Conservation (phyloP, 345 rosid genomes). For the Populus pruinosa region DNA sequence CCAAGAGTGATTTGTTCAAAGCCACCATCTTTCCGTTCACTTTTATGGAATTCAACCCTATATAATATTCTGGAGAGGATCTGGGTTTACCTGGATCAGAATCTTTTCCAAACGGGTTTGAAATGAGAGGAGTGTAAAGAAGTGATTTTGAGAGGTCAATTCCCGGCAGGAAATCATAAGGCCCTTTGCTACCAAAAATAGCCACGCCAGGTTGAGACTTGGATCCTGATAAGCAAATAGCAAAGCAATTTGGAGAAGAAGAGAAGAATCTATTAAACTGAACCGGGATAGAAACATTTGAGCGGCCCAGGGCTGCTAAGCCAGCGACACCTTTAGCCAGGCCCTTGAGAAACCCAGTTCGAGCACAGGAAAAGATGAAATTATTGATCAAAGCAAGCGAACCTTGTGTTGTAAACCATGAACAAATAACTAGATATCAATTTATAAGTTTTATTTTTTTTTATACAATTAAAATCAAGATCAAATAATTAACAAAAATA, state of each 20-base stretch:
- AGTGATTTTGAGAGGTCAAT: constrained; percentile 28
- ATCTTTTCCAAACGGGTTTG: constrained; percentile 22
- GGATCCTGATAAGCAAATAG: constrained; percentile 25
- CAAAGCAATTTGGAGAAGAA: constrained; percentile 22
- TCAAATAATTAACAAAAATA: too few species aligned
- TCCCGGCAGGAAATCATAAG: constrained; percentile 19
- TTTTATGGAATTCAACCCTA: constrained; percentile 1
- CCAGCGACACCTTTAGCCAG: constrained; percentile 9
- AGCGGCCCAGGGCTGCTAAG: constrained; percentile 19
- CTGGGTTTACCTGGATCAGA: constrained; percentile 17
- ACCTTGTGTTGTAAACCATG: too few species aligned
- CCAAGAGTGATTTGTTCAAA: neutral
- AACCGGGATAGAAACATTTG: constrained; percentile 28
- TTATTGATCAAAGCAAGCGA: neutral
- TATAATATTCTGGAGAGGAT: constrained; percentile 25
- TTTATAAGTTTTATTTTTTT: too few species aligned
- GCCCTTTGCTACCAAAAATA: constrained; percentile 27
- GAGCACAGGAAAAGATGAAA: neutral
- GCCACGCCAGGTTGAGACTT: constrained; percentile 7
- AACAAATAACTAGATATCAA: too few species aligned
- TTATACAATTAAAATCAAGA: too few species aligned
- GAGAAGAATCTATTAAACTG: constrained; percentile 21
- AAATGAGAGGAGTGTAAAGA: constrained; percentile 13
- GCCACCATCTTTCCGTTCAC: constrained; percentile 14
- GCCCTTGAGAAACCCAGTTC: constrained; percentile 8